These are phyloP conservation scores for Ustilago xerochloae DNA, from an alignment of 1,284 basidiomycete genomes.

Conservation along the genomic window DNA sequence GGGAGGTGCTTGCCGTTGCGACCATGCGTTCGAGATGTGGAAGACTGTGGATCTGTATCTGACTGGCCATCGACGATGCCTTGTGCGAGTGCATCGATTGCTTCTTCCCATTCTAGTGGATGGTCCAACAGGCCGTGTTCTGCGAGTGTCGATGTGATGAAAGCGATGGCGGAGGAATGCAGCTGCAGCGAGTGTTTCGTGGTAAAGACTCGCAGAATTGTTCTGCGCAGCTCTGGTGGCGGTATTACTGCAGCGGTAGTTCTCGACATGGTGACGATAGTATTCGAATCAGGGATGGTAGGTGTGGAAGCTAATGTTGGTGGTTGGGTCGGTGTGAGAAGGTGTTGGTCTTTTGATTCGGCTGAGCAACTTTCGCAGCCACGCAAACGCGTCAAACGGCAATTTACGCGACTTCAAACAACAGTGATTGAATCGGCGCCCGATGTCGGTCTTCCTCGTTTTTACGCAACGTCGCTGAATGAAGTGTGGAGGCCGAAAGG, in stretches of 20 bases:
- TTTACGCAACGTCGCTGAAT: background rate
- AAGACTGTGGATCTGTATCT: conserved; percentile 8
- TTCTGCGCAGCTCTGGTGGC: conserved; percentile 58
- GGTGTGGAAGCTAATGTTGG: background rate
- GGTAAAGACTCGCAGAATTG: conserved; percentile 62
- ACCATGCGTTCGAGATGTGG: background rate
- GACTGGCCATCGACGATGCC: conserved; percentile 59
- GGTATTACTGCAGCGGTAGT: conserved; percentile 1
- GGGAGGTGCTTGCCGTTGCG: background rate
- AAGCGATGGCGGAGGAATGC: conserved; percentile 63
- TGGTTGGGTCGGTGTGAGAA: background rate
- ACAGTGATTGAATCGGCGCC: conserved; percentile 1
- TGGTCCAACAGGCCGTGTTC: conserved; percentile 58
- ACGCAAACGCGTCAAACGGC: conserved; percentile 5
- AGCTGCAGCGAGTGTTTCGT: conserved; percentile 63
- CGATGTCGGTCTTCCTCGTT: background rate
- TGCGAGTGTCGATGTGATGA: conserved; percentile 59
- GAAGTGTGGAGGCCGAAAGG: conserved; percentile 10
- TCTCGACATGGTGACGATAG: background rate
- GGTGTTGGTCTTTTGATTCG: conserved; percentile 23
- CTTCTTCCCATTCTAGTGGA: conserved; percentile 58
- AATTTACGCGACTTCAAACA: conserved; percentile 30
- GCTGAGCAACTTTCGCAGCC: background rate
- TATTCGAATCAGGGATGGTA: background rate
- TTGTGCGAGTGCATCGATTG: conserved; percentile 63